These are phyloP conservation scores for Magnaporthales sp. DNA, from an alignment of 2,329 filamentous ascomycete species.

Conservation along the genomic window DNA sequence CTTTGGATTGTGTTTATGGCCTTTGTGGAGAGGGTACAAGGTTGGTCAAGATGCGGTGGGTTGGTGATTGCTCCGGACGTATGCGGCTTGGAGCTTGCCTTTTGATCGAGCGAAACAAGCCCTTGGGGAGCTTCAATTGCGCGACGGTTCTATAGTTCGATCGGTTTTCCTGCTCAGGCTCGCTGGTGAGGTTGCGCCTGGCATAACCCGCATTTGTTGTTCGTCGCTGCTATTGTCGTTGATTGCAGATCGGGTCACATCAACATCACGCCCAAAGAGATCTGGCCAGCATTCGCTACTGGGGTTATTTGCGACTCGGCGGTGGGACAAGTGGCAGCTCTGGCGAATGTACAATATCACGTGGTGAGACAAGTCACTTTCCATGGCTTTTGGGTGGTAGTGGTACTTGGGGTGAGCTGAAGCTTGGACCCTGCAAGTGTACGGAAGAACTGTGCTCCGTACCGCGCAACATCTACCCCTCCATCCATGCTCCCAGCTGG, in stretches of 20 bases:
- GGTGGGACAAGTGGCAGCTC: conserved; percentile 9
- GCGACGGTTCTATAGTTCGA: neutral
- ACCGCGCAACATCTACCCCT: neutral
- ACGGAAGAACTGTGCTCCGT: conserved; percentile 1
- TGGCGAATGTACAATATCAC: neutral
- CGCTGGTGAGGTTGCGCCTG: neutral
- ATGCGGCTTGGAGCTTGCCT: neutral
- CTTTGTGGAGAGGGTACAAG: neutral
- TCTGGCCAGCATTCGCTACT: conserved; percentile 6
- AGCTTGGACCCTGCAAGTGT: neutral
- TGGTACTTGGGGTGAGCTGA: neutral
- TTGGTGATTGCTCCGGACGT: neutral
- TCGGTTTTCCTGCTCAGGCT: conserved; percentile 1
- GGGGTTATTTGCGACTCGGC: conserved; percentile 6
- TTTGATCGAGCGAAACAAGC: neutral
- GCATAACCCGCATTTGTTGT: conserved; percentile 3
- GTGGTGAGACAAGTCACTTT: neutral
- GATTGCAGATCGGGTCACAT: conserved; percentile 1
- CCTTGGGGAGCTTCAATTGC: conserved; percentile 3
- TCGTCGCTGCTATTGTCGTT: conserved; percentile 2
- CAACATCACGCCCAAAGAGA: neutral
- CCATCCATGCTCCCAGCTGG: neutral
- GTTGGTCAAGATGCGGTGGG: neutral
- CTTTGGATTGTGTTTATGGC: conserved; percentile 1
- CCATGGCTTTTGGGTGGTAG: no score